Conservation (phyloP, 1,284 basidiomycete genomes). For the Moniliophthora roreri region DNA sequence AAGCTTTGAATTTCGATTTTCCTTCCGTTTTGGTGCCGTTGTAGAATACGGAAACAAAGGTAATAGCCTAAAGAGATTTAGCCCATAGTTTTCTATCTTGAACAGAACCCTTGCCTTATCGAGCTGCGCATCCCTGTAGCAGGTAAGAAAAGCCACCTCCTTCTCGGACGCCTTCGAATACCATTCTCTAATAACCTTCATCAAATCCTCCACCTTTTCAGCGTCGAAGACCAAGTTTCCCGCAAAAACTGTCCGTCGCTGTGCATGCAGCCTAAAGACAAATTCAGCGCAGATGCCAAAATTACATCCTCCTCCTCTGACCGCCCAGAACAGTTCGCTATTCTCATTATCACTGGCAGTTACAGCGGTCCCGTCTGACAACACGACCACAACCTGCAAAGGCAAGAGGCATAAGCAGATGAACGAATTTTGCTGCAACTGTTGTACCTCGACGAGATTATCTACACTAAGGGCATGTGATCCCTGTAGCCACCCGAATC, state of each 20-base stretch:
- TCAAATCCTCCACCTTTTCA: slow-evolving; percentile 33
- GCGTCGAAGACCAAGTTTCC: slow-evolving; percentile 39
- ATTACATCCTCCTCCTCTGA: slow-evolving; percentile 58
- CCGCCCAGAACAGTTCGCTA: slow-evolving; percentile 55
- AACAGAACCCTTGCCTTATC: slow-evolving; percentile 15
- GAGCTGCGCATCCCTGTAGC: too few species aligned
- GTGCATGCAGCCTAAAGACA: slow-evolving; percentile 47
- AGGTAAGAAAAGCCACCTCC: slow-evolving; percentile 31
- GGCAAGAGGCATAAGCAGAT: too few species aligned
- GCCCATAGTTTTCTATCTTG: too few species aligned
- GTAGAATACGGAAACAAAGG: slow-evolving; percentile 38
- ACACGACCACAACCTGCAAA: slow-evolving; percentile 51
- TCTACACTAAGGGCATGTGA: slow-evolving; percentile 55
- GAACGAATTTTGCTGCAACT: too few species aligned
- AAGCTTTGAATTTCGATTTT: slow-evolving; percentile 38
- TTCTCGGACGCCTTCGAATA: slow-evolving; percentile 30
- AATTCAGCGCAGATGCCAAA: slow-evolving; percentile 60
- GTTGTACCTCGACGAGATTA: slow-evolving; percentile 51
- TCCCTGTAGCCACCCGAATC: slow-evolving; percentile 54
- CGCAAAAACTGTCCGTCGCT: slow-evolving; percentile 42
- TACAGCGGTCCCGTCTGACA: slow-evolving; percentile 45
- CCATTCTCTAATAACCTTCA: slow-evolving; percentile 26
- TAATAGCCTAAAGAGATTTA: neutral
- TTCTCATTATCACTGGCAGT: slow-evolving; percentile 44
- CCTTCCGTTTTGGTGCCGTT: slow-evolving; percentile 51